phyloP scores from a whole-genome alignment of 169 alveolate genomes.

The Cryptosporidium sp. region DNA sequence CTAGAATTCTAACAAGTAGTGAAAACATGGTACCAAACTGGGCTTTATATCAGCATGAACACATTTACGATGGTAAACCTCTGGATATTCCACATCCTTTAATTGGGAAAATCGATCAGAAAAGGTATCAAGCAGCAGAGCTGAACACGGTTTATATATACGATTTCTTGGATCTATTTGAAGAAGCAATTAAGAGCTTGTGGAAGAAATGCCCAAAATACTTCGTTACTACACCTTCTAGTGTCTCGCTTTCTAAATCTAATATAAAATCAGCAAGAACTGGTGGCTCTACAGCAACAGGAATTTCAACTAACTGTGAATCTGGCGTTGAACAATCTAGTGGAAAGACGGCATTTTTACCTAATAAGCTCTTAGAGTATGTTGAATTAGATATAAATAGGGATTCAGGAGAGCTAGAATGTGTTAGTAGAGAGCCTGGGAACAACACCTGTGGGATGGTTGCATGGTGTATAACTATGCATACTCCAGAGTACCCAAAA shows the following conservation, averaged over 20 bases:
- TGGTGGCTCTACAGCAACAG: neutral
- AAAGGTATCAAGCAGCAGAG: constrained; percentile 75
- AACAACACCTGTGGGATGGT: constrained; percentile 82
- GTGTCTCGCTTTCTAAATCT: constrained; percentile 6
- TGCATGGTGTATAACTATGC: constrained; percentile 79
- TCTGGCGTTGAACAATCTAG: constrained; percentile 19
- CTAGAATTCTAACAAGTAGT: constrained; percentile 1
- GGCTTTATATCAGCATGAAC: constrained; percentile 52
- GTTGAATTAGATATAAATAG: constrained; percentile 44
- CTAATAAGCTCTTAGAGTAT: constrained; percentile 61
- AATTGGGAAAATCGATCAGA: constrained; percentile 76
- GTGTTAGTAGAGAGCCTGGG: constrained; percentile 79
- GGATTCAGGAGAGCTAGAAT: constrained; percentile 75
- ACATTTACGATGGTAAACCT: constrained; percentile 77
- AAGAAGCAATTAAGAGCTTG: constrained; percentile 76
- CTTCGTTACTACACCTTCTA: constrained; percentile 68
- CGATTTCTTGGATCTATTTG: constrained; percentile 79
- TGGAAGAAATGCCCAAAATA: constrained; percentile 80
- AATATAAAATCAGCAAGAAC: constrained; percentile 1
- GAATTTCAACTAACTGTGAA: neutral
- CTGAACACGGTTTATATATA: constrained; percentile 78
- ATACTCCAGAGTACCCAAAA: constrained; percentile 83
- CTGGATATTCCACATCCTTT: constrained; percentile 78
- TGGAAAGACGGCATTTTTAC: constrained; percentile 58
- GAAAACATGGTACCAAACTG: constrained; percentile 9